Evolutionary conservation across 2,329 filamentous ascomycete species (phyloP), one percentile per base, ranked within the genome.

Genomic region (Penicillium decumbens): DNA sequence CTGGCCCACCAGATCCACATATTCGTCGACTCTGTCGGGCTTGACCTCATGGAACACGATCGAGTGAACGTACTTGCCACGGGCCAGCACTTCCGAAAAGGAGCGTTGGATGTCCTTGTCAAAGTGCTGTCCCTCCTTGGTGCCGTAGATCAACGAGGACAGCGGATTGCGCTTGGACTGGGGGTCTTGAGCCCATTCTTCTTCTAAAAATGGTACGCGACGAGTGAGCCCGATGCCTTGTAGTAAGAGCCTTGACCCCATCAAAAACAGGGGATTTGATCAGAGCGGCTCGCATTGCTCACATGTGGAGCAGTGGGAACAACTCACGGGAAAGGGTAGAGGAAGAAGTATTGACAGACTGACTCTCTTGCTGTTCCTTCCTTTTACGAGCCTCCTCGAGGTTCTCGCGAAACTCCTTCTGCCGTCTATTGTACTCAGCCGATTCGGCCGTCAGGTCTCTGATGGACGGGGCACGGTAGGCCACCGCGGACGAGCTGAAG

Each of bases 1-100:
- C 32, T 81, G 78, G 52, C 93, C 89, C 12, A 97, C 89, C 43
- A 97, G 78, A 50, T 92, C 80, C 44, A 92, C 85, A 67, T 98
- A 98, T 65, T 97, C 92, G 56, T 96, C 90, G 41, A 96, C 88
- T 74, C 89, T 93, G 64, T 96, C 90, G 53, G 91, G 90, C 75
- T 95, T 90, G 58, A 98, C 93, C 54, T 95, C 83, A 76, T 98
- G 93, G 67, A 95, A 89, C 51, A 95, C 90, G 69, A 98, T 96
- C 41, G 90, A 95, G 73, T 98, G 93, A 47, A 98, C 91, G 66
- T 98, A 98, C 76, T 98, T 98, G 66, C 93, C 93, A 58, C 93
- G 82, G 23, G 93, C 93, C 40, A 98, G 78, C 39, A 97, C 88
- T 71, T 96, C 91, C 44, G 88, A 95, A 75, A 97, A 98, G 68